Evolutionary conservation across 2,329 filamentous ascomycete species (phyloP).

Genomic region (Ambrosiella beaveri): DNA sequence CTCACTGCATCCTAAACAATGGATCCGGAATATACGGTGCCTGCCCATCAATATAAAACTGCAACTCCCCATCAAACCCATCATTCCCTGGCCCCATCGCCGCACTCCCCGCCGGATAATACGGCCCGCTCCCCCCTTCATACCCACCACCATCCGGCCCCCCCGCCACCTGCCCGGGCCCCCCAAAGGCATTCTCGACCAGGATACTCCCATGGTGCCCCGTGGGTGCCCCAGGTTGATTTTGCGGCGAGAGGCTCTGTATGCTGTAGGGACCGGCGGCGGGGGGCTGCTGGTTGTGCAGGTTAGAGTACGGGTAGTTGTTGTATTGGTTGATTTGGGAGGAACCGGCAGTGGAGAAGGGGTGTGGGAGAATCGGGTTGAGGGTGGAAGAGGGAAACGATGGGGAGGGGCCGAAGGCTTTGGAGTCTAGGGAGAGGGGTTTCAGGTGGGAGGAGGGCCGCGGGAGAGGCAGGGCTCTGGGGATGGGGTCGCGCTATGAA

Average conservation of each 20-base stretch:
- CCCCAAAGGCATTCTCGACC: background rate
- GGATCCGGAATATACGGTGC: background rate
- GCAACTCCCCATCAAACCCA: conserved; percentile 30
- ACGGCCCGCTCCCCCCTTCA: background rate
- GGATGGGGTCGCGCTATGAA: background rate
- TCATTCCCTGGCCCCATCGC: conserved; percentile 23
- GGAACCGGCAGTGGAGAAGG: background rate
- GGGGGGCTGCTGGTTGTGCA: background rate
- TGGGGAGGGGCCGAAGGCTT: background rate
- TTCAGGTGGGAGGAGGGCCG: background rate
- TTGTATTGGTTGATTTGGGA: background rate
- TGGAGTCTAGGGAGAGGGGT: background rate
- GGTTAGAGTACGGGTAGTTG: background rate
- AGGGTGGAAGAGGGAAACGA: background rate
- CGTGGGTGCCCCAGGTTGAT: background rate
- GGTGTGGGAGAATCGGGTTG: background rate
- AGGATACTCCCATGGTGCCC: background rate
- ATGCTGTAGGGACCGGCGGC: background rate
- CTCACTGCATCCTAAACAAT: background rate
- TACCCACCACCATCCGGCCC: background rate
- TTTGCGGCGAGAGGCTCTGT: background rate
- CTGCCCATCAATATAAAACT: conserved; percentile 26
- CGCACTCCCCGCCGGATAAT: conserved; percentile 1
- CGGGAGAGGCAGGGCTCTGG: background rate
- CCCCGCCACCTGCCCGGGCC: background rate